Base-by-base conservation (phyloP, 352 stramenopile genomes). In the Phytophthora foliorum region DNA sequence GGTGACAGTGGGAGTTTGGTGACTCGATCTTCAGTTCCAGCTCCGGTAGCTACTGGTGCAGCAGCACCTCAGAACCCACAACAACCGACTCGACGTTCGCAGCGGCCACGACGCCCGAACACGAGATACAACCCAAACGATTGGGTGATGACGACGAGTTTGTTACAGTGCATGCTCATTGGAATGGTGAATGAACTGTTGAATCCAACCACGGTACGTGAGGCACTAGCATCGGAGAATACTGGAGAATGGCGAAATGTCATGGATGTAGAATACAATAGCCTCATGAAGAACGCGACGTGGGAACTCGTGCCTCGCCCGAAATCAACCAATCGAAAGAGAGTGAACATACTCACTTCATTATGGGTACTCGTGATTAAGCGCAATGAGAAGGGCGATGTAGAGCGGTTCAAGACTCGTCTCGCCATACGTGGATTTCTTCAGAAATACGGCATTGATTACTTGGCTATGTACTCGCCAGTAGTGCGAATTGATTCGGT, bases 111-210 rank as follows among this genome's bases (percentile, higher is more conserved):
- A 2, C 50, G 32, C 7, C 6, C 21, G 27, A 68, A 27, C 19
- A 48, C n/a, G 13, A 13, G 32, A 16, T 57, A 68, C n/a, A 22
- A 38, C 21, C 50, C 27, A 7, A 50, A 14, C 22, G 34, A 21
- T 17, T 44, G 0, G 16, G 44, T 51, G 38, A 45, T n/a, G 44
- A 6, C 44, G 2, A 32, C 6, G 9, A 51, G 6, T 6, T 9
- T 68, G 7, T 52, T 62, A 42, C 31, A 44, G 16, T 52, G 51
- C 21, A 68, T 68, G 51, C 24, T 68, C 10, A 62, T 68, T 21
- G 51, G 51, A 10, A 25, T 31, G 6, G 60, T 68, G 3, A 62
- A 42, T 22, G 21, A 57, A 2, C 32, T 62, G 3, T 6, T 57
- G 32, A 68, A 68, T 32, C 44, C 51, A 1, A 46, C 24, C 4